Conservation (phyloP, 495 filamentous ascomycete species). For the Evansstolkia leycettana region DNA sequence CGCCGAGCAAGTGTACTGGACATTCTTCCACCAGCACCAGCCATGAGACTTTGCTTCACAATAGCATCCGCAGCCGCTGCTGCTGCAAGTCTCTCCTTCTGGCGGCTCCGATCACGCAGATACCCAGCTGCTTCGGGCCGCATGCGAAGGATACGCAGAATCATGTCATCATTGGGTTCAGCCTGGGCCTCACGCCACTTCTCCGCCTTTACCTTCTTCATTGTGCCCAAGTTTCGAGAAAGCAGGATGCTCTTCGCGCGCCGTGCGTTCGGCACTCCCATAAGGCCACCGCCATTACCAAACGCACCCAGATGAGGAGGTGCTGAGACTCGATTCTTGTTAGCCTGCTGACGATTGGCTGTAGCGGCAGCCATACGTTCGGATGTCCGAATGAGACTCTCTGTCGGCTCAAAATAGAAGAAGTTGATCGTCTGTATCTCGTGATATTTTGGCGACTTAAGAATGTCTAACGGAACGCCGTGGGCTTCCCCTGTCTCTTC, state of each 20-base stretch:
- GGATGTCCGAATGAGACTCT: conserved; percentile 80
- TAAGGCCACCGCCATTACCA: conserved; percentile 49
- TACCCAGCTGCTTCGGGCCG: conserved; percentile 86
- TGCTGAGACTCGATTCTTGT: conserved; percentile 59
- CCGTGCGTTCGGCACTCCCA: conserved; percentile 57
- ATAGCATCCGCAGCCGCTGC: conserved; percentile 87
- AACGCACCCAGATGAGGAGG: conserved; percentile 48
- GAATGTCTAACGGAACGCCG: conserved; percentile 79
- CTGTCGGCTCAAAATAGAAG: conserved; percentile 93
- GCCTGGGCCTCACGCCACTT: conserved; percentile 92
- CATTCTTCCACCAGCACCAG: conserved; percentile 53
- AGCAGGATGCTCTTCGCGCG: conserved; percentile 92
- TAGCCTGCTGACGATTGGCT: conserved; percentile 59
- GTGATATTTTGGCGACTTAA: conserved; percentile 96
- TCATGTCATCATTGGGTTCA: conserved; percentile 97
- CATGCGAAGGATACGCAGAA: conserved; percentile 91
- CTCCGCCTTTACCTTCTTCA: conserved; percentile 90
- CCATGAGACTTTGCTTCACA: conserved; percentile 78
- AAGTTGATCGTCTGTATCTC: conserved; percentile 92
- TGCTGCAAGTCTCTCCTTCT: conserved; percentile 87
- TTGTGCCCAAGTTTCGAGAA: conserved; percentile 87
- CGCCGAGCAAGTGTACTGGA: conserved; percentile 38
- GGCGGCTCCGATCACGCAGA: conserved; percentile 77
- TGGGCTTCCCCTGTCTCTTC: conserved; percentile 73
- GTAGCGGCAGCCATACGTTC: conserved; percentile 91